Conservation (phyloP, 169 alveolate genomes). For the Cryptosporidium tyzzeri region DNA sequence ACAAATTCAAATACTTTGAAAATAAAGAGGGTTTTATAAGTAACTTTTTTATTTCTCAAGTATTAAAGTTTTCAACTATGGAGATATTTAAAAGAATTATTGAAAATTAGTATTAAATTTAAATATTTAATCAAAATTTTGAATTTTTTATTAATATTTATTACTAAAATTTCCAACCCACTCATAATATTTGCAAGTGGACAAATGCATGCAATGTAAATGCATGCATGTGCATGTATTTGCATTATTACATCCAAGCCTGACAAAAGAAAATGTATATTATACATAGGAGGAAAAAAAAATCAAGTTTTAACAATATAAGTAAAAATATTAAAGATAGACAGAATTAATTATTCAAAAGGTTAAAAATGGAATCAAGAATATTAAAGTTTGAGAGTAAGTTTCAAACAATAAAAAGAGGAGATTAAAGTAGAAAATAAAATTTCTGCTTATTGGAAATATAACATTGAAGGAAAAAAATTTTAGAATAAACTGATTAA, state of each 20-base stretch:
- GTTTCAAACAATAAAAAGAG: not conserved
- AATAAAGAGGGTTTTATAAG: not conserved
- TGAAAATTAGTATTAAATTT: not conserved
- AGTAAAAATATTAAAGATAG: not conserved
- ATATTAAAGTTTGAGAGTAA: constrained; percentile 67
- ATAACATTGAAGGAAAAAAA: not conserved
- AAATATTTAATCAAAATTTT: not conserved
- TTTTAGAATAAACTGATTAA: not conserved
- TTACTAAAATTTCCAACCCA: not conserved
- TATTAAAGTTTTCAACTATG: constrained; percentile 3
- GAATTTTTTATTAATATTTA: not conserved
- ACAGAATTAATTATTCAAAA: not conserved
- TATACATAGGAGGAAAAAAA: not conserved
- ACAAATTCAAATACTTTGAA: not conserved
- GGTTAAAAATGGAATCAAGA: constrained; percentile 36
- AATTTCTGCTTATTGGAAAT: not conserved
- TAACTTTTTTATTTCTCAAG: not conserved
- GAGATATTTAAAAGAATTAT: not conserved
- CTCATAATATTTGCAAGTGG: not conserved
- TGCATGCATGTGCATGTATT: constrained; percentile 6
- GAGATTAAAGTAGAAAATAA: not conserved
- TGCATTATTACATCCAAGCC: not conserved
- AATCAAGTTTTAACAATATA: not conserved
- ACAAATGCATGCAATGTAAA: not conserved
- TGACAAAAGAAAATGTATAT: not conserved